These are phyloP conservation scores for Pseudocercospora macadamiae DNA, from an alignment of 2,329 filamentous ascomycete species.

Conservation along the genomic window DNA sequence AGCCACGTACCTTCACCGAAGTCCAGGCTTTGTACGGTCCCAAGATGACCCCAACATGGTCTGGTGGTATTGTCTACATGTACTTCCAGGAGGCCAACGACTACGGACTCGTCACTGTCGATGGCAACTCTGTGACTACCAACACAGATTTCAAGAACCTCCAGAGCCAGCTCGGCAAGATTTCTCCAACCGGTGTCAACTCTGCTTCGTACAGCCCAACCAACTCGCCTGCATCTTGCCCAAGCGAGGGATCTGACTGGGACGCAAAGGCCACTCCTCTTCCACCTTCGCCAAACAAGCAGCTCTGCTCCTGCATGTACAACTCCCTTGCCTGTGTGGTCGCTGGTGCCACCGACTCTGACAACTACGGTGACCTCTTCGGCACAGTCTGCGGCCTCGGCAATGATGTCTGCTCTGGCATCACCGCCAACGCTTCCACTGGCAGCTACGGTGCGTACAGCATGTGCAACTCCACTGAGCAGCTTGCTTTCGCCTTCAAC, in stretches of 20 bases:
- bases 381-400: slow-evolving; percentile 67
- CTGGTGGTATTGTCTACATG: slow-evolving; percentile 98
- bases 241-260: slow-evolving; percentile 68
- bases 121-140: slow-evolving; percentile 63
- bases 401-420: slow-evolving; percentile 65
- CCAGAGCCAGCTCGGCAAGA: slow-evolving; percentile 68
- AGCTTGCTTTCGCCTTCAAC: slow-evolving; percentile 75
- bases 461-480: slow-evolving; percentile 71
- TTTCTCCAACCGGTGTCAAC: slow-evolving; percentile 67
- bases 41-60: slow-evolving; percentile 85
- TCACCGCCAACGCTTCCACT: slow-evolving; percentile 66
- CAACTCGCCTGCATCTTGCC: slow-evolving; percentile 74
- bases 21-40: slow-evolving; percentile 77
- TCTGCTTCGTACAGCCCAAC: slow-evolving; percentile 71
- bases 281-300: slow-evolving; percentile 77
- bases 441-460: slow-evolving; percentile 76
- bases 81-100: slow-evolving; percentile 92
- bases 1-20: slow-evolving; percentile 80
- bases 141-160: slow-evolving; percentile 76
- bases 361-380: slow-evolving; percentile 71
- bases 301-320: slow-evolving; percentile 86
- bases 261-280: slow-evolving; percentile 66
- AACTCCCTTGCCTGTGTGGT: slow-evolving; percentile 72
- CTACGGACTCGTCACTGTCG: slow-evolving; percentile 75
- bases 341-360: slow-evolving; percentile 57